Conservation (phyloP, 1,139 yeast species). For the Scheffersomyces cryptocercus region DNA sequence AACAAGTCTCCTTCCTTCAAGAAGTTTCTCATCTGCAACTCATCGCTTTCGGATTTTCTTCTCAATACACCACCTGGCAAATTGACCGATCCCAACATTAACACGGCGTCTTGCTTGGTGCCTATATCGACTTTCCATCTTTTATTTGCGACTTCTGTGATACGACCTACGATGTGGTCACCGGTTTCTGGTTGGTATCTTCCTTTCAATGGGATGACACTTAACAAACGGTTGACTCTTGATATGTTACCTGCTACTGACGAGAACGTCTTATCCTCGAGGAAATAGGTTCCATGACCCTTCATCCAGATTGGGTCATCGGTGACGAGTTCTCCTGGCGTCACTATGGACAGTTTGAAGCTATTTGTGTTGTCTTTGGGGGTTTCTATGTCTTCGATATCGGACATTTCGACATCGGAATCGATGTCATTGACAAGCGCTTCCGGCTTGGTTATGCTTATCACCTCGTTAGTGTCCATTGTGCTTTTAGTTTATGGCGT, state of each 20-base stretch:
- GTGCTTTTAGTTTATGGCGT: slow-evolving; percentile 5
- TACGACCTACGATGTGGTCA: slow-evolving; percentile 91
- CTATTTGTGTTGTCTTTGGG: slow-evolving; percentile 3
- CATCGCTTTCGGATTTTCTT: slow-evolving; percentile 93
- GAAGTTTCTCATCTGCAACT: slow-evolving; percentile 91
- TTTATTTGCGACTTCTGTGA: slow-evolving; percentile 90
- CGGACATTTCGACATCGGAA: slow-evolving; percentile 28
- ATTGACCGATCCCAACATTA: slow-evolving; percentile 94
- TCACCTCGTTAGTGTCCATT: slow-evolving; percentile 33
- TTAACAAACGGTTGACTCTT: slow-evolving; percentile 80
- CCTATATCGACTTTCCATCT: slow-evolving; percentile 98
- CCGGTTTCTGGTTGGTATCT: slow-evolving; percentile 93
- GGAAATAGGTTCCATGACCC: slow-evolving; percentile 94
- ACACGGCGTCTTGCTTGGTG: slow-evolving; percentile 84
- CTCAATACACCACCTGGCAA: slow-evolving; percentile 96
- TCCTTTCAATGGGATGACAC: slow-evolving; percentile 85
- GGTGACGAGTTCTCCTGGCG: slow-evolving; percentile 97
- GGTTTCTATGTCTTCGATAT: slow-evolving; percentile 16
- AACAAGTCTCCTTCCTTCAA: slow-evolving; percentile 95
- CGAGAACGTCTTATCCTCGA: slow-evolving; percentile 72
- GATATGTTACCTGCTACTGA: slow-evolving; percentile 92
- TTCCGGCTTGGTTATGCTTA: slow-evolving; percentile 39
- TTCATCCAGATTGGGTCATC: slow-evolving; percentile 98
- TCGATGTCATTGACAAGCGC: slow-evolving; percentile 14
- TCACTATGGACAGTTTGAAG: slow-evolving; percentile 48